A percentile compares a stretch with the other conserved stretches of the same genome.
Evolutionary conservation across 2,329 filamentous ascomycete species (phyloP).

Genomic region (Knoxdaviesia capensis): DNA sequence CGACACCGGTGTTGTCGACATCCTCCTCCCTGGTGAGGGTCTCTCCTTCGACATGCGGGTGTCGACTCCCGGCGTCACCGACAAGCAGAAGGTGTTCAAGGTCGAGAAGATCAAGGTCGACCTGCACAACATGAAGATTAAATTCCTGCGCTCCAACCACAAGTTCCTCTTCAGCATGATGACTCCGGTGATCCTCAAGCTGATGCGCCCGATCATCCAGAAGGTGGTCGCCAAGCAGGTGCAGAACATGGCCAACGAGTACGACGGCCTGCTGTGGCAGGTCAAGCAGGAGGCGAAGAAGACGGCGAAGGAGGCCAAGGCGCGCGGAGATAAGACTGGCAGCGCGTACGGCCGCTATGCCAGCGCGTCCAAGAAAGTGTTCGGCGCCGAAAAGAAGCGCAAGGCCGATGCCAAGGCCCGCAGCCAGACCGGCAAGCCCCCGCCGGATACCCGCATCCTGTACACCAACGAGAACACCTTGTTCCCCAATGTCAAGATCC

Average conservation of each 20-base stretch:
- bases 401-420: slow-evolving; percentile 14
- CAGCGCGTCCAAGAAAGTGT: slow-evolving; percentile 47
- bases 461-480: slow-evolving; percentile 72
- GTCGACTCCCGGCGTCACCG: slow-evolving; percentile 56
- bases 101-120: slow-evolving; percentile 75
- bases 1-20: slow-evolving; percentile 74
- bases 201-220: slow-evolving; percentile 65
- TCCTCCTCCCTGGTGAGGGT: slow-evolving; percentile 70
- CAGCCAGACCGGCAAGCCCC: slow-evolving; percentile 3
- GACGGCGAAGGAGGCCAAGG: slow-evolving; percentile 40
- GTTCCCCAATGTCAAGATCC: slow-evolving; percentile 72
- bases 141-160: slow-evolving; percentile 86
- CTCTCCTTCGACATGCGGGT: slow-evolving; percentile 85
- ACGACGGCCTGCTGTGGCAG: slow-evolving; percentile 52
- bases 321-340: slow-evolving; percentile 43
- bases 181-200: slow-evolving; percentile 72
- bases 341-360: slow-evolving; percentile 81
- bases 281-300: slow-evolving; percentile 70
- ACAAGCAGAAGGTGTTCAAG: slow-evolving; percentile 79
- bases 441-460: slow-evolving; percentile 52
- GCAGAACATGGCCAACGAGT: slow-evolving; percentile 57
- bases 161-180: slow-evolving; percentile 73
- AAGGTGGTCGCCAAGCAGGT: slow-evolving; percentile 82
- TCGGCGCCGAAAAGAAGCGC: neutral
- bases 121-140: slow-evolving; percentile 66